These are phyloP conservation scores for Lachnellula cervina DNA, from an alignment of 2,329 filamentous ascomycete species.

Conservation along the genomic window DNA sequence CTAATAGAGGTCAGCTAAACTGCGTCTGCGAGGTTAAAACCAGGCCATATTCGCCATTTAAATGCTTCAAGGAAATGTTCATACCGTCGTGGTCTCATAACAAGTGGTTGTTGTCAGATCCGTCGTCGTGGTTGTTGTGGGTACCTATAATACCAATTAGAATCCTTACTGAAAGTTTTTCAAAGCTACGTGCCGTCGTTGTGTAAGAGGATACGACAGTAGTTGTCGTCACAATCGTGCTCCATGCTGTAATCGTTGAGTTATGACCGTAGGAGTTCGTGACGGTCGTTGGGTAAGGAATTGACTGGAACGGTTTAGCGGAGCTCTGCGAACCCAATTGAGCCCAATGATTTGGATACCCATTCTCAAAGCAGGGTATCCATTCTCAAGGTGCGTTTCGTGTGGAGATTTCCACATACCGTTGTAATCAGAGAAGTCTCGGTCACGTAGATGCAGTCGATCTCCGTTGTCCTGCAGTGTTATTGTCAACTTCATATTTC, in stretches of 20 bases:
- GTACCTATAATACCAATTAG: not conserved
- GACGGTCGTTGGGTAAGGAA: not conserved
- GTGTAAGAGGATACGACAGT: constrained; percentile 6
- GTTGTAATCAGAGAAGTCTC: not conserved
- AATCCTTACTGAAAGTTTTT: not conserved
- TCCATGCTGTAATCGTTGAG: constrained; percentile 15
- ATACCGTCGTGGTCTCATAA: constrained; percentile 2
- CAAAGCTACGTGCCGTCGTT: not conserved
- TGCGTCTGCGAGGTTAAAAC: no score
- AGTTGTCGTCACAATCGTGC: constrained; percentile 7
- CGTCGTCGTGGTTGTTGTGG: constrained; percentile 1
- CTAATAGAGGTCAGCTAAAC: not conserved
- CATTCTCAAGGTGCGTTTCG: not conserved
- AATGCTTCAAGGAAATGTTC: not conserved
- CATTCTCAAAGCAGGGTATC: not conserved
- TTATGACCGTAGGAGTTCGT: constrained; percentile 15
- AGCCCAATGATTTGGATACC: no score
- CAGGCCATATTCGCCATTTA: not conserved
- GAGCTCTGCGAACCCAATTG: no score
- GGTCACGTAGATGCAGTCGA: not conserved
- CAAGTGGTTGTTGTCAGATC: not conserved
- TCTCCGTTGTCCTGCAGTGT: not conserved
- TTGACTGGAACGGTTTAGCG: constrained; percentile 7
- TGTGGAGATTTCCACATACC: not conserved
- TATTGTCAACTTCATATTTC: not conserved